Evolutionary conservation across 2,329 filamentous ascomycete genomes (phyloP).

Genomic region (Neofusicoccum laricinum): DNA sequence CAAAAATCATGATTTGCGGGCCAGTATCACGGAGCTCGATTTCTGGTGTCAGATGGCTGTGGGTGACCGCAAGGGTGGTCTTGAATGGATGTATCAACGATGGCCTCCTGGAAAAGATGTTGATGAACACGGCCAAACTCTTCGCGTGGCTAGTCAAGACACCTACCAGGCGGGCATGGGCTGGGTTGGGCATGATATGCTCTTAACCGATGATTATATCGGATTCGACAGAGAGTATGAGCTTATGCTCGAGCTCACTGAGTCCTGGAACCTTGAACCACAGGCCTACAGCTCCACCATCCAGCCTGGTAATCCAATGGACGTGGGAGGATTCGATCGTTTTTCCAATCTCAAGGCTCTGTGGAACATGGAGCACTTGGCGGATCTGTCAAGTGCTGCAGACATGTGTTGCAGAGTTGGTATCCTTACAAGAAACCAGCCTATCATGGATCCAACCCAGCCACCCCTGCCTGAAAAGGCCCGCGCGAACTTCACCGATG

Average conservation of each 20-base stretch:
- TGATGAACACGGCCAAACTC: slow-evolving; percentile 63
- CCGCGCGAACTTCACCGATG: slow-evolving; percentile 55
- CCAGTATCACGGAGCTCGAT: slow-evolving; percentile 77
- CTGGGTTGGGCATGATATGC: slow-evolving; percentile 63
- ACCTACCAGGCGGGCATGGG: slow-evolving; percentile 81
- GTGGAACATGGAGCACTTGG: slow-evolving; percentile 39
- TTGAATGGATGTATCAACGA: slow-evolving; percentile 83
- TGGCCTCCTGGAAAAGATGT: slow-evolving; percentile 71
- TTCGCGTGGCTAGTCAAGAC: slow-evolving; percentile 76
- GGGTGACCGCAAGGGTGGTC: slow-evolving; percentile 80
- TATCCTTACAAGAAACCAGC: slow-evolving; percentile 31
- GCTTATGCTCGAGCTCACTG: slow-evolving; percentile 62
- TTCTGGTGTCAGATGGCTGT: slow-evolving; percentile 98
- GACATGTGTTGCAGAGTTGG: slow-evolving; percentile 56
- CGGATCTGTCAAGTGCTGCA: slow-evolving; percentile 59
- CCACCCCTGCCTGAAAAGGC: slow-evolving; percentile 56
- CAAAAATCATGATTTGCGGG: slow-evolving; percentile 71
- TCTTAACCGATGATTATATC: slow-evolving; percentile 36
- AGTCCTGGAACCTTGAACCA: slow-evolving; percentile 55
- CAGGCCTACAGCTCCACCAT: slow-evolving; percentile 22
- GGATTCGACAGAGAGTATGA: slow-evolving; percentile 57
- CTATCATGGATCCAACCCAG: slow-evolving; percentile 58
- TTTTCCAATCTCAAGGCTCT: neutral
- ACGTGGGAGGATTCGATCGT: neutral
- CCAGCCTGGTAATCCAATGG: neutral